A percentile compares a stretch with the other conserved stretches of the same genome.
Conservation (phyloP, 768 basidiomycete genomes). For the Trametes maxima region DNA sequence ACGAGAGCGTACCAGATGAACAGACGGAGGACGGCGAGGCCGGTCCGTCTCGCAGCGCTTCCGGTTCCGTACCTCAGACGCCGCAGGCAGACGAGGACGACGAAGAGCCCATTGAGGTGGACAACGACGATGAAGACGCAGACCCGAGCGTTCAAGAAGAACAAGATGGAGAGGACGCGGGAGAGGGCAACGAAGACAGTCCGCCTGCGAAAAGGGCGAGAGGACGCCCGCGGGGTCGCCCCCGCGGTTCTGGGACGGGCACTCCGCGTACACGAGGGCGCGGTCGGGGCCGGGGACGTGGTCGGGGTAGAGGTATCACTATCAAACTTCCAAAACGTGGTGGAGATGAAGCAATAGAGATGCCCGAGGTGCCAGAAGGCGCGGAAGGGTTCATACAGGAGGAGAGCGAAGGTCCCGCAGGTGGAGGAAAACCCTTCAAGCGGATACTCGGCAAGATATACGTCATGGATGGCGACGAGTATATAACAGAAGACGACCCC, state of each 20-base stretch:
- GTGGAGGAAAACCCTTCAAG: conserved; percentile 68
- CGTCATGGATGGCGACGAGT: conserved; percentile 87
- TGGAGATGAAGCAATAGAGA: conserved; percentile 46
- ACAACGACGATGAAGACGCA: conserved; percentile 34
- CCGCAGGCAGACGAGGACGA: conserved; percentile 20
- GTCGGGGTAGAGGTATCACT: conserved; percentile 32
- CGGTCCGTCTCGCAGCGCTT: conserved; percentile 5
- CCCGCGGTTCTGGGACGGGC: conserved; percentile 27
- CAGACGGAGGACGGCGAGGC: conserved; percentile 17
- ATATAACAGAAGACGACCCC: conserved; percentile 77
- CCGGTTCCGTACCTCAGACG: conserved; percentile 11
- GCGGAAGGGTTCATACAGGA: conserved; percentile 19
- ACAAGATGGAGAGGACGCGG: conserved; percentile 33
- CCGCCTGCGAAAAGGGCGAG: conserved; percentile 26
- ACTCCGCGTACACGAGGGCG: conserved; percentile 31
- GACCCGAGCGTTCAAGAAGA: conserved; percentile 35
- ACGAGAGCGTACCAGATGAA: conserved; percentile 35
- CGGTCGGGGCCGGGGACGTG: conserved; percentile 35
- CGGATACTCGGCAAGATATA: conserved; percentile 74
- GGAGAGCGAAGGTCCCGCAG: conserved; percentile 39
- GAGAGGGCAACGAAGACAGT: conserved; percentile 25
- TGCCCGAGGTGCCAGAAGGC: conserved; percentile 33
- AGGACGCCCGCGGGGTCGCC: conserved; percentile 30
- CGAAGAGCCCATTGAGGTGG: conserved; percentile 24
- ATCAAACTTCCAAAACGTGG: conserved; percentile 37